Conservation (phyloP, 1,284 basidiomycete genomes). For the Ganoderma leucocontextum region DNA sequence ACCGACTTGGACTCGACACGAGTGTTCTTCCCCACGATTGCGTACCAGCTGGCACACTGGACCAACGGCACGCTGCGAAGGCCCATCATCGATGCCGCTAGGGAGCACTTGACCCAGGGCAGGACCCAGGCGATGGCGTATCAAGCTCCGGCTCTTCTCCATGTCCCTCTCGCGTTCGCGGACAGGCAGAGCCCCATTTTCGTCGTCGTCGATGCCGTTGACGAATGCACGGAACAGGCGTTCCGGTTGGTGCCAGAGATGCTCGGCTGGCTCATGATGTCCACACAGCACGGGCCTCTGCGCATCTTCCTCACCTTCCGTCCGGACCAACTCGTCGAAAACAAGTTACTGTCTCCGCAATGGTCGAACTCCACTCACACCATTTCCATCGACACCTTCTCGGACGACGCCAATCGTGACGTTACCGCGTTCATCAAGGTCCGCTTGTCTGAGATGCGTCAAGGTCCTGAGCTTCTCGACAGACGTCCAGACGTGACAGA, state of each 20-base stretch:
- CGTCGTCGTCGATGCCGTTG: slow-evolving; percentile 13
- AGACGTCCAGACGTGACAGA: slow-evolving; percentile 12
- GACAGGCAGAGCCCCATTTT: background rate
- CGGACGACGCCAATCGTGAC: slow-evolving; percentile 12
- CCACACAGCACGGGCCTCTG: background rate
- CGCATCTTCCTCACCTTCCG: slow-evolving; percentile 12
- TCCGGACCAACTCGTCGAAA: background rate
- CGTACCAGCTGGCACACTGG: slow-evolving; percentile 14
- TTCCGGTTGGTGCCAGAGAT: slow-evolving; percentile 13
- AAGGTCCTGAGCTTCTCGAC: background rate
- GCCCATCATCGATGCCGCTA: slow-evolving; percentile 5
- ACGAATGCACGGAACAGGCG: slow-evolving; percentile 14
- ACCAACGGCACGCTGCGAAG: background rate
- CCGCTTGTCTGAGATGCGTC: slow-evolving; percentile 11
- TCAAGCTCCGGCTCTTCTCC: background rate
- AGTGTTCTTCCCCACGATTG: slow-evolving; percentile 21
- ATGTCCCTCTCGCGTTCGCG: background rate
- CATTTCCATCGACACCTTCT: slow-evolving; percentile 10
- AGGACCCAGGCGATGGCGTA: slow-evolving; percentile 4
- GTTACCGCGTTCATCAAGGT: slow-evolving; percentile 15
- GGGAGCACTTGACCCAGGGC: background rate
- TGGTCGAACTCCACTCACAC: slow-evolving; percentile 5
- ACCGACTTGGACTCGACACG: slow-evolving; percentile 13
- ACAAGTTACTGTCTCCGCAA: slow-evolving; percentile 1
- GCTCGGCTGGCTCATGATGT: slow-evolving; percentile 5